phyloP scores from a whole-genome alignment of 2,329 filamentous ascomycete species.

The Trichoderma sp. region DNA sequence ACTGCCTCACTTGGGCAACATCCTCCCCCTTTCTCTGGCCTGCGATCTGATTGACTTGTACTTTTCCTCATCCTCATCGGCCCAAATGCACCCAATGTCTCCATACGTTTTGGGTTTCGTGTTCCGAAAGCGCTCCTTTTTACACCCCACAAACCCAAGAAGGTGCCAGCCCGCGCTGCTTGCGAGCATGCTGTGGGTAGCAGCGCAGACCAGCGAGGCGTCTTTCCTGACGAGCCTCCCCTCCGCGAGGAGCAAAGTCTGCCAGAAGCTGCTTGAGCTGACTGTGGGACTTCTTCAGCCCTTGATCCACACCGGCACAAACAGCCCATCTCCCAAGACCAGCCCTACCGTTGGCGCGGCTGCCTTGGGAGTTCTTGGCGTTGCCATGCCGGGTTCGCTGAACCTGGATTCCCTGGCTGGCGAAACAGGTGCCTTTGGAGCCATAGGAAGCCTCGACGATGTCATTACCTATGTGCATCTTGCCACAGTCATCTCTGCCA shows the following conservation, averaged over 20 bases:
- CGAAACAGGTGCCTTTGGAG: constrained; percentile 64
- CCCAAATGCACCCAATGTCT: constrained; percentile 83
- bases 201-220: constrained; percentile 87
- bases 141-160: constrained; percentile 76
- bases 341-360: constrained; percentile 67
- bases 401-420: constrained; percentile 52
- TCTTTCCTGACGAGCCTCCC: constrained; percentile 78
- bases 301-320: constrained; percentile 69
- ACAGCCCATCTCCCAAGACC: constrained; percentile 47
- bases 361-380: constrained; percentile 74
- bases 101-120: constrained; percentile 87
- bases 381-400: constrained; percentile 63
- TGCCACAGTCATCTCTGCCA: constrained; percentile 89
- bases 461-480: constrained; percentile 89
- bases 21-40: constrained; percentile 75
- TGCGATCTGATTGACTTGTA: constrained; percentile 90
- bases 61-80: constrained; percentile 83
- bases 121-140: constrained; percentile 82
- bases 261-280: constrained; percentile 83
- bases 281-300: constrained; percentile 83
- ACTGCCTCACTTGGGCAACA: constrained; percentile 75
- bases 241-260: constrained; percentile 80
- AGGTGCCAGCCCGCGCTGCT: constrained; percentile 80
- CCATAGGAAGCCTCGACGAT: constrained; percentile 79
- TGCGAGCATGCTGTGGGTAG: constrained; percentile 92